Evolutionary conservation across 805 yeast species (phyloP), one percentile per base, ranked within the genome.

Genomic region (Saccharomyces mikatae): DNA sequence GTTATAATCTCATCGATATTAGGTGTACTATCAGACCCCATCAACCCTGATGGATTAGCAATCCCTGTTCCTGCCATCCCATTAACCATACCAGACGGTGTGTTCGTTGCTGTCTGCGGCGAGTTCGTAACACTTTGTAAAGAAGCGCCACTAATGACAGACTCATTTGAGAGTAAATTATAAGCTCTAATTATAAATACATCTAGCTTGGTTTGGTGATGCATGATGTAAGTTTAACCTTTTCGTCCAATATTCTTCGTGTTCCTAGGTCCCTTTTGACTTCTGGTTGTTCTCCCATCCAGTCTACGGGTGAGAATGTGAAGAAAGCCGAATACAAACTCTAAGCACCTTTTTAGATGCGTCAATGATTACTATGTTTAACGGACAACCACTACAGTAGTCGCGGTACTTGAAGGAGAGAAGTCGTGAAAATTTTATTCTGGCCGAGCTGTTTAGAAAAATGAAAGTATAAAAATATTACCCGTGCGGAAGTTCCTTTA

Each of bases 181-280:
- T 60, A 65, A 2, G 62, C 62, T 50, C 61, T 62, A 27, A 66
- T 66, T 28, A 66, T 60, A 44, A 64, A 66, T 1, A 65, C 61
- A 59, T 66, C 70, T 36, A 65, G 54, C 50, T 60, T 61, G 4
- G 59, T 52, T 50, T 64, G 67, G 51, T 62, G 66, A 51, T 62
- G 67, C 60, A 57, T 57, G 6, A 52, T 52, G 17, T 57, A 53
- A 24, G 50, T 50, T 26, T 55, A 46, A 36, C 44, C 41, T 36
- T 36, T 13, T 26, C 21, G 48, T 24, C 29, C 9, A 46, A 46
- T 46, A 46, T 21, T 46, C 30, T 46, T n/a, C 14, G 28, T 46
- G 30, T 46, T 46, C 28, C 14, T 24, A 14, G 28, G 28, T 10
- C 10, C 11, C 30, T 22, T 46, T 46, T 5, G 8, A 8, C 11